Evolutionary conservation across 768 basidiomycete species (phyloP), one percentile per base, ranked within the genome.

Genomic region (Aureoboletus auriporus): DNA sequence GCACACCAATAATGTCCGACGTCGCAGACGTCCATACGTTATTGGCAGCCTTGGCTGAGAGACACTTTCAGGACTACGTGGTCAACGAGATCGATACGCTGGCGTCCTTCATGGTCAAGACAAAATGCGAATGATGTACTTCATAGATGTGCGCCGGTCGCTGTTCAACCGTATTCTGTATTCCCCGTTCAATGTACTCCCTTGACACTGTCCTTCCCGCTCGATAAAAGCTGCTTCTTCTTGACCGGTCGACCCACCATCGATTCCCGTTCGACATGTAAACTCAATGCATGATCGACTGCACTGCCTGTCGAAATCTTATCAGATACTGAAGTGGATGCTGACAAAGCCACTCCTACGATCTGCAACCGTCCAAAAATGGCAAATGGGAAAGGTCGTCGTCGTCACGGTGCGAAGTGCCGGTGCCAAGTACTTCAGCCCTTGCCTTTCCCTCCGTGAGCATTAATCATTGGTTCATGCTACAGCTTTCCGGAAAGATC

Each of bases 31-130:
- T 89, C 13, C 83, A 89, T 50, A 71, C 64, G 0, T 75, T 85
- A 38, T 67, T 92, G 30, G 89, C 89, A 3, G 68, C 71, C 8
- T 75, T 92, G 35, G 87, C 82, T 2, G 84, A 89, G 58, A 74
- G 74, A 46, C 89, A 92, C 66, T 91, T 89, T 63, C 73, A 78
- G 48, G 80, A 84, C 34, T 71, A 79, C 49, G 58, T 68, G 11
- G 67, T 75, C 14, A 83, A 84, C 64, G 89, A 92, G 66, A 82
- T 88, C 40, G 89, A 91, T 51, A 86, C 83, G n/a, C 70, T 91
- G 35, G 85, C 86, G 16, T 78, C 82, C 28, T 90, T 91, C 56
- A 85, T 90, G 85, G 78, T 89, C 42, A 86, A 84, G 65, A 75
- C 67, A 6, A 82, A 79, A 65, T 69, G 71, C 49, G 81, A 79